phyloP scores from a whole-genome alignment of 495 filamentous ascomycete genomes.

The Neurospora sp. region DNA sequence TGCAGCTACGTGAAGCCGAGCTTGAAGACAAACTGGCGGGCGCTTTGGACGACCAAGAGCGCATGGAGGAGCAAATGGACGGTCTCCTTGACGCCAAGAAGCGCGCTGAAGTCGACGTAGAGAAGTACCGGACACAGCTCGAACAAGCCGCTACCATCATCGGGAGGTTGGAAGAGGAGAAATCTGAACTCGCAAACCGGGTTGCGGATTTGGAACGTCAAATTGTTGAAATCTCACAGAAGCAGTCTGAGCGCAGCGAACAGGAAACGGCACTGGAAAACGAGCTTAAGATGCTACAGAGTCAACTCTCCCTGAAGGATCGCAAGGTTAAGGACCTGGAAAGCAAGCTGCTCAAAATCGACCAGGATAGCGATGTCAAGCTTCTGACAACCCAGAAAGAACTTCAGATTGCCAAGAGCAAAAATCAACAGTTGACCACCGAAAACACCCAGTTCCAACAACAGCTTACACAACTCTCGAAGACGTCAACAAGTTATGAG shows the following conservation, averaged over 20 bases:
- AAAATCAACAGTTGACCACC: constrained; percentile 62
- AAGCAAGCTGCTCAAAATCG: constrained; percentile 67
- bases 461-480: constrained; percentile 76
- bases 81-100: constrained; percentile 82
- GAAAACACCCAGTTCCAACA: constrained; percentile 81
- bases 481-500: constrained; percentile 89
- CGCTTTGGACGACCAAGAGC: constrained; percentile 91
- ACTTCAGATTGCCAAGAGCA: constrained; percentile 55
- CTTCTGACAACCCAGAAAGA: constrained; percentile 74
- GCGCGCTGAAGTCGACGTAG: constrained; percentile 73
- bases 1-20: constrained; percentile 82
- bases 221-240: constrained; percentile 54
- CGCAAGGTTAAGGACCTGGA: constrained; percentile 85
- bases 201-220: constrained; percentile 57
- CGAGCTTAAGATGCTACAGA: constrained; percentile 85
- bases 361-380: constrained; percentile 86
- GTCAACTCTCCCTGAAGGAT: constrained; percentile 80
- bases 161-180: constrained; percentile 70
- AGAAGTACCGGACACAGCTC: constrained; percentile 66
- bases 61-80: constrained; percentile 86
- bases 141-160: constrained; percentile 90
- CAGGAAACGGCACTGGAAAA: constrained; percentile 64
- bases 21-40: constrained; percentile 84
- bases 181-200: constrained; percentile 56
- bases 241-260: constrained; percentile 56